Evolutionary conservation across 2,329 filamentous ascomycete species (phyloP), one percentile per base, ranked within the genome.

Genomic region (Penicillium capsulatum): DNA sequence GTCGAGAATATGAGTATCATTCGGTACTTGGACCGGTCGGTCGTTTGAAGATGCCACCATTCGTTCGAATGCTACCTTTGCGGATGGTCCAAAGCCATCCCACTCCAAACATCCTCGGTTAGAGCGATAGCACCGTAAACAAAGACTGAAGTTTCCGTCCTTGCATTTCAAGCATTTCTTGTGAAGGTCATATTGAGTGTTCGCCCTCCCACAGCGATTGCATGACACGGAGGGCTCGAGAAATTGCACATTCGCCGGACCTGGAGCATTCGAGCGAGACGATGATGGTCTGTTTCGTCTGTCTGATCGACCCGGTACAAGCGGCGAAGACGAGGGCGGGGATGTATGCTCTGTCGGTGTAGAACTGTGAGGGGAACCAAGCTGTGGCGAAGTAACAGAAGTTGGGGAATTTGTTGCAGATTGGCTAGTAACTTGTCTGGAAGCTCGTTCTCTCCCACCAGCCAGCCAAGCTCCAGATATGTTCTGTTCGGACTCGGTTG

Each of bases 131-230:
- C 91, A 97, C 48, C 75, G 74, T 2, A 85, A 66, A 57, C 91
- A 97, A 8, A 96, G 71, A 59, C 90, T 84, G 72, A 83, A 94
- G 32, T 78, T 71, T 1, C 86, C 87, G 4, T 74, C 68, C 11
- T 77, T 72, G 62, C 91, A 96, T 34, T 73, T 71, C 2, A 68
- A 63, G 63, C 91, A 97, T 58, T 85, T 85, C 65, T 91, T 94
- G 63, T 96, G 87, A 2, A 95, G 68, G 7, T 87, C 80, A 53
- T 94, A 88, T 59, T 95, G 84, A 26, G 96, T 90, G 44, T 89
- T 77, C 4, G 71, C 56, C 47, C 76, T 83, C 14, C 72, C 68
- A 60, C 91, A 97, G 7, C 78, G 72, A 26, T 80, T 76, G 60
- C 91, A 96, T 7, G 72, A 73, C 35, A 94, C 78, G 1, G 79